phyloP scores from a whole-genome alignment of 1,284 basidiomycete species.

The Ganoderma meredithae region DNA sequence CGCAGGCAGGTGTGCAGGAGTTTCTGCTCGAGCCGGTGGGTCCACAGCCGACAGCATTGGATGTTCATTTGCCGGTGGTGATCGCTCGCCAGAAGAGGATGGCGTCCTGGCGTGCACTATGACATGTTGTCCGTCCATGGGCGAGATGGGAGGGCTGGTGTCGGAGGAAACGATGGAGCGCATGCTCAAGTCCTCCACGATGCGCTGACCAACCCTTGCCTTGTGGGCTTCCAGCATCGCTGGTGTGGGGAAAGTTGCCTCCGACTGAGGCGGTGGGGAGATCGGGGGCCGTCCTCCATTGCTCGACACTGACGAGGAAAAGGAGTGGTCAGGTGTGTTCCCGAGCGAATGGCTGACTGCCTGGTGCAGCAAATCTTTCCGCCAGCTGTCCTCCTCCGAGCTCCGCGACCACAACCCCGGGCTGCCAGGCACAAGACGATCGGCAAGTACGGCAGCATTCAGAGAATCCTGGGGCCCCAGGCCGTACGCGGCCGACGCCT shows the following conservation, averaged over 20 bases:
- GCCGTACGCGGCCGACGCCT: conserved; percentile 72
- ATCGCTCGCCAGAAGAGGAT: conserved; percentile 38
- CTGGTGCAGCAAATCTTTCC: conserved; percentile 71
- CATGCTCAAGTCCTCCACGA: conserved; percentile 36
- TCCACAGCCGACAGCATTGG: conserved; percentile 26
- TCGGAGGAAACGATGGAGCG: conserved; percentile 23
- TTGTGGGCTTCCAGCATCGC: conserved; percentile 27
- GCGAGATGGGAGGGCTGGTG: conserved; percentile 21
- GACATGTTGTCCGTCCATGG: conserved; percentile 27
- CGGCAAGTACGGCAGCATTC: conserved; percentile 74
- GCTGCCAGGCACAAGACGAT: conserved; percentile 69
- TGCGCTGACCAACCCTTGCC: conserved; percentile 38
- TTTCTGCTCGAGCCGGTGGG: conserved; percentile 48
- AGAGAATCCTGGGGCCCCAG: conserved; percentile 75
- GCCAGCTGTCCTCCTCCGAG: conserved; percentile 68
- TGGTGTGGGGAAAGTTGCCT: conserved; percentile 26
- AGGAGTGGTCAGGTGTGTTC: conserved; percentile 53
- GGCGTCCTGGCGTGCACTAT: conserved; percentile 36
- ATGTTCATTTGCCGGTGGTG: conserved; percentile 24
- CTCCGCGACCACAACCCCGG: conserved; percentile 65
- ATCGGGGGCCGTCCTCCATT: conserved; percentile 30
- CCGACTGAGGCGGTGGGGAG: conserved; percentile 31
- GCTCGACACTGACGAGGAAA: conserved; percentile 33
- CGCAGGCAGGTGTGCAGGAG: conserved; percentile 63
- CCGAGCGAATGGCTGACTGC: conserved; percentile 79